Evolutionary conservation across 495 filamentous ascomycete species (phyloP).

Genomic region (Talaromyces nanjingensis): DNA sequence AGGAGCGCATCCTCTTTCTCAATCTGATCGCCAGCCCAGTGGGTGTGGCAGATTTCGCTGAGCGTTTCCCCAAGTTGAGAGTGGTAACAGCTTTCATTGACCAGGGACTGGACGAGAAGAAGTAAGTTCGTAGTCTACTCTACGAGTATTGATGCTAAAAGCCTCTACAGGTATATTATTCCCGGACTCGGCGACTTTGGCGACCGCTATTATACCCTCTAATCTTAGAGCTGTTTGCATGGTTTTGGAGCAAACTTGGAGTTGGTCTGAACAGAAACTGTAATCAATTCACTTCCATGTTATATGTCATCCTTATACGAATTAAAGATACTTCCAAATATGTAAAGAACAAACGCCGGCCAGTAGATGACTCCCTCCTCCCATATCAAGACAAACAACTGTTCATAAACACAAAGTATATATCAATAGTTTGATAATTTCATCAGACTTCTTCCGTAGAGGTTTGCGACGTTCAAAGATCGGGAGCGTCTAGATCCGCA

Average conservation of each 20-base stretch:
- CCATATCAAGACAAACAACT: neutral
- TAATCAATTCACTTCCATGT: neutral
- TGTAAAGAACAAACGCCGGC: slow-evolving; percentile 1
- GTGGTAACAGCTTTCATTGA: slow-evolving; percentile 98
- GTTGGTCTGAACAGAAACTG: neutral
- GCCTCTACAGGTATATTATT: slow-evolving; percentile 73
- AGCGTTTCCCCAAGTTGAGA: slow-evolving; percentile 83
- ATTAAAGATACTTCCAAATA: neutral
- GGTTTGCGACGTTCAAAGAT: neutral
- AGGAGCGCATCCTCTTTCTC: slow-evolving; percentile 90
- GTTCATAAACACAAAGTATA: neutral
- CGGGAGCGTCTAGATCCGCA: neutral
- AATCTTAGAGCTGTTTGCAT: slow-evolving; percentile 7
- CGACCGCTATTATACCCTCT: slow-evolving; percentile 93
- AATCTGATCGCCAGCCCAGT: slow-evolving; percentile 95
- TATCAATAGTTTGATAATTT: too few relatives aligned
- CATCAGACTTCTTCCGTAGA: too few relatives aligned
- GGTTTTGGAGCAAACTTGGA: neutral
- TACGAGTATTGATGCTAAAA: slow-evolving; percentile 11
- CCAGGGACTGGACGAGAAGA: slow-evolving; percentile 91
- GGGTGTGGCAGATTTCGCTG: slow-evolving; percentile 81
- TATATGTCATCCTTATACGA: neutral
- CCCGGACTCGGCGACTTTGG: slow-evolving; percentile 96
- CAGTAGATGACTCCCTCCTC: neutral
- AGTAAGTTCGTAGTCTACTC: slow-evolving; percentile 41